These are phyloP conservation scores for Aspergillus felis DNA, from an alignment of 2,329 filamentous ascomycete species.

Conservation along the genomic window DNA sequence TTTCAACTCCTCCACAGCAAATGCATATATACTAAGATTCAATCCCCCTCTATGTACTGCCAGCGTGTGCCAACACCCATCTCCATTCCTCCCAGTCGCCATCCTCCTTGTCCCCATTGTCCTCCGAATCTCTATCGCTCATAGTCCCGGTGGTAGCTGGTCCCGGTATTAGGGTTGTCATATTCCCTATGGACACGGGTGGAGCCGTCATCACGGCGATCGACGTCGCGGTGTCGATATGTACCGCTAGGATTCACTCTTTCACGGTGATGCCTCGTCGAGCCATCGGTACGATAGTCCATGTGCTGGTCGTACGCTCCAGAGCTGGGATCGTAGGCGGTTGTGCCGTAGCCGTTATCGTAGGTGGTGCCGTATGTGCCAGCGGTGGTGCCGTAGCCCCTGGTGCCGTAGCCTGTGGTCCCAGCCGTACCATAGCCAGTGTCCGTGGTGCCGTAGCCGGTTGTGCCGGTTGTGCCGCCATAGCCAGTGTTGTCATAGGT, in stretches of 20 bases:
- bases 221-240: conserved; percentile 33
- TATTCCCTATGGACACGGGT: conserved; percentile 30
- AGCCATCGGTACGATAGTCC: conserved; percentile 25
- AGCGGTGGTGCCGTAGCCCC: conserved; percentile 8
- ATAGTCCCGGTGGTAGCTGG: conserved; percentile 31
- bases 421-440: conserved; percentile 14
- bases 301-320: conserved; percentile 34
- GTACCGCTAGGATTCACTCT: conserved; percentile 25
- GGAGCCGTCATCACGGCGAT: conserved; percentile 26
- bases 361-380: conserved; percentile 20
- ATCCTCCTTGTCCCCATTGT: conserved; percentile 1
- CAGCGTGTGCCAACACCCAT: neutral
- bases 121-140: conserved; percentile 17
- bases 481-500: conserved; percentile 10
- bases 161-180: conserved; percentile 31
- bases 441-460: conserved; percentile 14
- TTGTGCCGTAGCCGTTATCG: conserved; percentile 24
- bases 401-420: conserved; percentile 11
- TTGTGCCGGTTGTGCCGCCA: no score
- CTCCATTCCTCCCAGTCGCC: conserved; percentile 3
- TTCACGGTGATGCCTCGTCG: conserved; percentile 29
- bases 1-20: neutral
- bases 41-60: neutral
- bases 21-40: neutral
- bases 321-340: conserved; percentile 21